phyloP scores from a whole-genome alignment of 83 land plant genomes.

The Larix sibirica region DNA sequence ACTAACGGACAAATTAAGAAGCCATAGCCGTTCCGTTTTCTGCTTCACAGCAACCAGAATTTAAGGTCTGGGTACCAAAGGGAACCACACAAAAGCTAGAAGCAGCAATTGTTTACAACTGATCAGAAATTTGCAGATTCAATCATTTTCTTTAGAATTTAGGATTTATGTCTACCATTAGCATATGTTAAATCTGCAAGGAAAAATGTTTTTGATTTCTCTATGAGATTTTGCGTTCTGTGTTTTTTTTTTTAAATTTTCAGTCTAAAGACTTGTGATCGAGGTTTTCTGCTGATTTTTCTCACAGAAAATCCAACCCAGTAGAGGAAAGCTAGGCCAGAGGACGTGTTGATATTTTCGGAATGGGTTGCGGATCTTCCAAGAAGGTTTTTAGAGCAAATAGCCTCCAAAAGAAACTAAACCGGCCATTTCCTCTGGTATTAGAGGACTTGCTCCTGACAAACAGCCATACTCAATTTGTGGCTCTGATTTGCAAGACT shows the following conservation, averaged over 20 bases:
- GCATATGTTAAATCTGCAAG: background rate
- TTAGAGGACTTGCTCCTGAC: constrained; percentile 10
- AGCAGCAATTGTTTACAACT: no score
- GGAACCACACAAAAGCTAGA: no score
- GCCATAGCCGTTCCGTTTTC: no score
- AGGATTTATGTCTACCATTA: background rate
- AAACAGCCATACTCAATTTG: background rate
- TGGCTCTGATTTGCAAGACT: background rate
- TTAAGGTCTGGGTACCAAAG: no score
- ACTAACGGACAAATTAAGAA: no score
- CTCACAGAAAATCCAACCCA: no score
- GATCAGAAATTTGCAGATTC: no score
- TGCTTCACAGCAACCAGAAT: no score
- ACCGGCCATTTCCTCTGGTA: constrained; percentile 1
- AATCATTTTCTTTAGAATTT: no score
- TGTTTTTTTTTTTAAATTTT: no score
- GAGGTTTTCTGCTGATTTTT: no score
- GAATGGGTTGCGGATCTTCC: constrained; percentile 6
- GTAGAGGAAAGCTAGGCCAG: background rate
- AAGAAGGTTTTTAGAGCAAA: background rate
- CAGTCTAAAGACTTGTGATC: background rate
- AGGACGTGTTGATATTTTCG: no score
- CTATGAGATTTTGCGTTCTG: background rate
- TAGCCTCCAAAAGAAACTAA: background rate
- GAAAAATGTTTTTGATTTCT: background rate